Conservation (phyloP, 257 asterid species). For the Galeopsis tetrahit region DNA sequence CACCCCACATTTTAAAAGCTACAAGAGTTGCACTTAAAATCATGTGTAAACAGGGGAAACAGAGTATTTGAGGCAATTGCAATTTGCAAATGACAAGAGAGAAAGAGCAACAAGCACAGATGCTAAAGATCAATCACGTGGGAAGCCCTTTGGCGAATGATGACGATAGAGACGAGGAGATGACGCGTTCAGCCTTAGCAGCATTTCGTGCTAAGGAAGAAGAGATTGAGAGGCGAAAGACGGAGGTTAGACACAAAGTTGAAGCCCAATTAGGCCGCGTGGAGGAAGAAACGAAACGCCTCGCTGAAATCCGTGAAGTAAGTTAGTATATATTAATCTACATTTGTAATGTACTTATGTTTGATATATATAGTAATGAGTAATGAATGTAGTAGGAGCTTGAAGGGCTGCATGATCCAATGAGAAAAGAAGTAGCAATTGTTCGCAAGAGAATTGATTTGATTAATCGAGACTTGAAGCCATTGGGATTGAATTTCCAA, state of each 20-base stretch:
- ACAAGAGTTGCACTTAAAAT: constrained; percentile 39
- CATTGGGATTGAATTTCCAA: constrained; percentile 70
- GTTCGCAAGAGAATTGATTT: constrained; percentile 74
- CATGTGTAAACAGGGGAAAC: constrained; percentile 50
- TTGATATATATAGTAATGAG: background rate
- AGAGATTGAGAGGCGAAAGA: constrained; percentile 80
- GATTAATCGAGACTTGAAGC: constrained; percentile 65
- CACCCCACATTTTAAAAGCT: constrained; percentile 44
- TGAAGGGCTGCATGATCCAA: constrained; percentile 79
- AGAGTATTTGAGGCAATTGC: too few species aligned
- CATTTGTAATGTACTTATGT: background rate
- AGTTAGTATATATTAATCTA: constrained; percentile 6
- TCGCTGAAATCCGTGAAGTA: constrained; percentile 86
- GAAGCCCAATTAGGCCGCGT: constrained; percentile 84
- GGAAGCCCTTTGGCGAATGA: constrained; percentile 59
- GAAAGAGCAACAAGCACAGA: constrained; percentile 42
- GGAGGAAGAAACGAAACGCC: constrained; percentile 76
- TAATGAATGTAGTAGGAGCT: constrained; percentile 65
- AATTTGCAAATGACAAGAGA: constrained; percentile 42
- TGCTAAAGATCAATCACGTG: constrained; percentile 32
- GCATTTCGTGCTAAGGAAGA: constrained; percentile 81
- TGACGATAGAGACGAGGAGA: constrained; percentile 82
- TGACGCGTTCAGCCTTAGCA: constrained; percentile 70
- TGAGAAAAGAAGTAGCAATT: constrained; percentile 68
- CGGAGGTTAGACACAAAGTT: constrained; percentile 62